Evolutionary conservation across 2,329 filamentous ascomycete species (phyloP).

Genomic region (Metarhizium humberi): DNA sequence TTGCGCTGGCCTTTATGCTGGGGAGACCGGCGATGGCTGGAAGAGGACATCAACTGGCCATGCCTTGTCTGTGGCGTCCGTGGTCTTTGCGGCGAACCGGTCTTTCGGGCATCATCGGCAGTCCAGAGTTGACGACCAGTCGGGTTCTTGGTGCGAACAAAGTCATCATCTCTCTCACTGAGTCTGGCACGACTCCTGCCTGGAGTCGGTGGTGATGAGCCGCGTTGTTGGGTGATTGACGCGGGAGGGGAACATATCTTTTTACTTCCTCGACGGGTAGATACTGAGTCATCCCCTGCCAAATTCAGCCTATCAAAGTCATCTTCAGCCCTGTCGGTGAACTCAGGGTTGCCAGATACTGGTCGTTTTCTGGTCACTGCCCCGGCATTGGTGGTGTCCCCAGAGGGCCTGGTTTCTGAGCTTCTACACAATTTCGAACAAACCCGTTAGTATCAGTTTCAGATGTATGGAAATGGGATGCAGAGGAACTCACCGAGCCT

Average conservation of each 20-base stretch:
- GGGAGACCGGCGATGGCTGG: conserved; percentile 2
- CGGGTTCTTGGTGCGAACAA: conserved; percentile 15
- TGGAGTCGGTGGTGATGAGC: conserved; percentile 12
- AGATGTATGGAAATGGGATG: too few species aligned
- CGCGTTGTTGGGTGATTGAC: conserved; percentile 10
- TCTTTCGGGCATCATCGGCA: conserved; percentile 12
- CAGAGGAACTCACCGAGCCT: not conserved
- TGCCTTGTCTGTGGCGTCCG: conserved; percentile 5
- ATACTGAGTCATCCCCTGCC: conserved; percentile 4
- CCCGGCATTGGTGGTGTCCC: not conserved
- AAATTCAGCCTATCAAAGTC: conserved; percentile 4
- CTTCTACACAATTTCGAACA: not conserved
- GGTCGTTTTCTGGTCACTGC: conserved; percentile 7
- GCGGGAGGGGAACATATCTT: conserved; percentile 20
- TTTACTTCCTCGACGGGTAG: conserved; percentile 12
- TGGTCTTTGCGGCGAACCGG: not conserved
- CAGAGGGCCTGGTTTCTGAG: not conserved
- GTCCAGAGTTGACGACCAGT: conserved; percentile 19
- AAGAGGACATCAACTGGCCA: not conserved
- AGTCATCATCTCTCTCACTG: conserved; percentile 10
- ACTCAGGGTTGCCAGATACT: not conserved
- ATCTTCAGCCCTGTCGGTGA: not conserved
- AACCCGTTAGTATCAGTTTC: not conserved
- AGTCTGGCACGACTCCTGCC: conserved; percentile 10
- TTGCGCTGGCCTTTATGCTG: conserved; percentile 1